Percentiles rank a stretch among this genome's conserved stretches.
Evolutionary conservation across 108 stramenopile species (phyloP).

Genomic region (Phaeodactylum tricornutum): DNA sequence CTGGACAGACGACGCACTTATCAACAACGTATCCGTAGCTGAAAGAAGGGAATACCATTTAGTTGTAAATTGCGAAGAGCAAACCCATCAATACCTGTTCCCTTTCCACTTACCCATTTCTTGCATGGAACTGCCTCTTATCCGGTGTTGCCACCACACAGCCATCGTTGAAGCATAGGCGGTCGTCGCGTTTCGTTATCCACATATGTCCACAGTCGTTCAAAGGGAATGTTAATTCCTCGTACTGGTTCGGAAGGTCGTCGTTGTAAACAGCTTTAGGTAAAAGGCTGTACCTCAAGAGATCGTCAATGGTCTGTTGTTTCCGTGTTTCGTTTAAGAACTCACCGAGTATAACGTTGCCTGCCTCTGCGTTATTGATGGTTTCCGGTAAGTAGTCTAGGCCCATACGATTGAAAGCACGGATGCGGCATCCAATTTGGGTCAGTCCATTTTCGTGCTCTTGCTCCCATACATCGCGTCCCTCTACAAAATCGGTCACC

Average conservation of each 20-base stretch:
- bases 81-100: too few species aligned
- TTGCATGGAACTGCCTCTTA: background rate
- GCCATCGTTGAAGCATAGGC: slow-evolving; percentile 9
- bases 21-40: slow-evolving; percentile 8
- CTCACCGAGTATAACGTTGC: background rate
- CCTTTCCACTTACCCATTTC: slow-evolving; percentile 7
- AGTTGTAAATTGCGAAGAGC: background rate
- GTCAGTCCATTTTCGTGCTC: background rate
- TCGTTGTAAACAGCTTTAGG: slow-evolving; percentile 1
- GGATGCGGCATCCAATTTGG: slow-evolving; percentile 9
- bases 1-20: slow-evolving; percentile 7
- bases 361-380: background rate
- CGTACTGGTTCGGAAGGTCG: background rate
- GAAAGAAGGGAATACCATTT: too few species aligned
- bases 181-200: slow-evolving; percentile 8
- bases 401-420: slow-evolving; percentile 7
- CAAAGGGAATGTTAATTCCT: slow-evolving; percentile 1
- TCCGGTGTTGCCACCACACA: slow-evolving; percentile 1
- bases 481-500: slow-evolving; percentile 2
- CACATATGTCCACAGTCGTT: slow-evolving; percentile 9
- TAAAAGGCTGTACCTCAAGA: slow-evolving; percentile 3
- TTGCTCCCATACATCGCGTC: background rate
- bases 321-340: slow-evolving; percentile 1
- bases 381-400: slow-evolving; percentile 6
- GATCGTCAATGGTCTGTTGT: slow-evolving; percentile 3